A percentile compares a stretch with the other conserved stretches of the same genome.
These are phyloP conservation scores for Erythrobasidium yunnanense DNA, from an alignment of 768 basidiomycete genomes.

Conservation along the genomic window DNA sequence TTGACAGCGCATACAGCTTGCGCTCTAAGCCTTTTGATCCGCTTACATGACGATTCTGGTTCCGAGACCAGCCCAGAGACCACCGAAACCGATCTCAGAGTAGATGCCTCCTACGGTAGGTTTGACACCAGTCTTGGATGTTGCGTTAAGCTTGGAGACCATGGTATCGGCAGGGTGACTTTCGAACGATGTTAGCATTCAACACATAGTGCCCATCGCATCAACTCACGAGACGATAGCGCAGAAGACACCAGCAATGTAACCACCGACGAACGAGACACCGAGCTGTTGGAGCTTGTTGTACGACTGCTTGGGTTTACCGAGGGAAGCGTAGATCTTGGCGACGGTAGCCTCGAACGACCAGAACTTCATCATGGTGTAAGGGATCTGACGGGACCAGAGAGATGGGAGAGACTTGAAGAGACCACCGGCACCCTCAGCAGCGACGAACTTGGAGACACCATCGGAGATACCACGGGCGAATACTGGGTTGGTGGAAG, in stretches of 20 bases:
- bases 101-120: constrained; percentile 36
- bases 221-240: no score
- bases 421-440: constrained; percentile 36
- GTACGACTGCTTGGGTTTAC: constrained; percentile 34
- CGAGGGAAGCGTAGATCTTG: constrained; percentile 34
- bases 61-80: constrained; percentile 54
- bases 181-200: no score
- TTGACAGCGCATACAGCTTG: no score
- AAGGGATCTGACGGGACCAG: constrained; percentile 39
- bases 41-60: constrained; percentile 60
- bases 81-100: constrained; percentile 37
- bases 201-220: no score
- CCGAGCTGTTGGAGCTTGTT: constrained; percentile 40
- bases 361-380: constrained; percentile 39
- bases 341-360: constrained; percentile 38
- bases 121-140: constrained; percentile 32
- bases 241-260: constrained; percentile 40
- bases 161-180: constrained; percentile 38
- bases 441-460: constrained; percentile 34
- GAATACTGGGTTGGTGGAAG: constrained; percentile 38
- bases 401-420: constrained; percentile 39
- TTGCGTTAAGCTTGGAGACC: constrained; percentile 38
- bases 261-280: constrained; percentile 36
- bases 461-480: constrained; percentile 30
- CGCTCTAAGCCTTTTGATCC: neutral